Percentiles rank a stretch among this genome's conserved stretches.
Evolutionary conservation across 805 yeast species (phyloP).

Genomic region (Kockiozyma suomiensis): DNA sequence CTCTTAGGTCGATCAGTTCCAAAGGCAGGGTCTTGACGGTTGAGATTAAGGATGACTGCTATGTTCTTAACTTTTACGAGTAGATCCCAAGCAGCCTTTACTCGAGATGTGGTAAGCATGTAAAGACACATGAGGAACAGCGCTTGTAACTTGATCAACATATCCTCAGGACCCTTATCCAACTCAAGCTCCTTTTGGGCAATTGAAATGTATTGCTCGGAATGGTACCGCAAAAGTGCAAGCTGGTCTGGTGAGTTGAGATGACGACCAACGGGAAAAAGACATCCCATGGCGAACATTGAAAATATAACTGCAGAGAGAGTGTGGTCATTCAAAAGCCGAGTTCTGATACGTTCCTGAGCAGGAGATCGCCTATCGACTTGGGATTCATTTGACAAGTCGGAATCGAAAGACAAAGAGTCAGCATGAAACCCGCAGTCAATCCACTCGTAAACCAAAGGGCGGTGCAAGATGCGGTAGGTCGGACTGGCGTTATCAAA

Average conservation of each 20-base stretch:
- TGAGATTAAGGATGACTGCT: slow-evolving; percentile 22
- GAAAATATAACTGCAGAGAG: slow-evolving; percentile 25
- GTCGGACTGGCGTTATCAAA: slow-evolving; percentile 30
- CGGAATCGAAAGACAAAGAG: slow-evolving; percentile 5
- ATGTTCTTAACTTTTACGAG: slow-evolving; percentile 14
- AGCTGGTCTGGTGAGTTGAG: background rate
- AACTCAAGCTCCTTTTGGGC: slow-evolving; percentile 24
- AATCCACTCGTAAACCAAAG: slow-evolving; percentile 26
- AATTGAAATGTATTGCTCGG: slow-evolving; percentile 16
- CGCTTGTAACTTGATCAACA: slow-evolving; percentile 21
- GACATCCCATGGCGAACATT: slow-evolving; percentile 27
- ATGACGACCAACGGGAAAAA: slow-evolving; percentile 16
- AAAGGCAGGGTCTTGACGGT: slow-evolving; percentile 12
- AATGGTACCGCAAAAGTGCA: slow-evolving; percentile 10
- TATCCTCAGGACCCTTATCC: slow-evolving; percentile 5
- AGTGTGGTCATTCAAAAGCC: slow-evolving; percentile 14
- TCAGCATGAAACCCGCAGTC: slow-evolving; percentile 28
- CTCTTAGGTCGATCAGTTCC: background rate
- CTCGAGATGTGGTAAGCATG: slow-evolving; percentile 22
- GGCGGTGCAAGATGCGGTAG: slow-evolving; percentile 29
- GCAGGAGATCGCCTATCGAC: background rate
- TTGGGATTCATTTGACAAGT: background rate
- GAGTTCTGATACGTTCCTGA: slow-evolving; percentile 4
- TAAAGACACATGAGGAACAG: slow-evolving; percentile 25
- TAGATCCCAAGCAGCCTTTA: slow-evolving; percentile 27